Evolutionary conservation across 1,284 basidiomycete species (phyloP), one percentile per base, ranked within the genome.

Genomic region (Trichosporon sp.): DNA sequence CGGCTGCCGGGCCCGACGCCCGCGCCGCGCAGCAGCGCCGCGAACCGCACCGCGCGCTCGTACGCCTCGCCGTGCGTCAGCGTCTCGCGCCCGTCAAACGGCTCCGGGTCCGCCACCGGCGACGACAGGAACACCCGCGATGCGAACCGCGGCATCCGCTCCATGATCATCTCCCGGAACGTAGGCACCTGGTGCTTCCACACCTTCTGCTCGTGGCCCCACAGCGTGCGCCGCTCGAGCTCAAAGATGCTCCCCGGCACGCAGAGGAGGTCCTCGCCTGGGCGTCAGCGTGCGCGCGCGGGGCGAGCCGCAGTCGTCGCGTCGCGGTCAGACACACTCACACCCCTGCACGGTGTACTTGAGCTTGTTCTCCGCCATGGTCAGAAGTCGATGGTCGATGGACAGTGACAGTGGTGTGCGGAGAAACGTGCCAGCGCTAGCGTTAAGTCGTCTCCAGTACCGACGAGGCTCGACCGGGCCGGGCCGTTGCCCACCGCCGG

Each of bases 21-120:
- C 21, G 63, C 70, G 0, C 25, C 51, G 11, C 70, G 69, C 72
- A 82, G 75, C 76, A 77, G 78, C 2, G 74, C 75, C 0, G 78
- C 79, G 3, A 77, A 65, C 15, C 35, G 56, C 47, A 76, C 32
- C 5, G 73, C 68, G 51, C 67, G 68, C n/a, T 75, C 72, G 25
- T 74, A 56, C 23, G 77, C 71, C 29, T 79, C 65, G 12, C 64
- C 69, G 65, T 74, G 81, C 1, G 76, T 79, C 23, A 79, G 58
- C 15, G 65, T 64, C 65, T 62, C 72, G 60, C 70, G 70, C 18
- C 13, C 68, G 31, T 63, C 21, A 27, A 44, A 32, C 25, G 35
- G 53, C 27, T 56, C 53, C 6, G 62, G 64, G 51, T 53, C 64
- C 35, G 67, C 68, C 1, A 74, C 38, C 3, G 80, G 78, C 9